Evolutionary conservation across 148 eudicot species (phyloP), one percentile per base, ranked within the genome.

Genomic region (Beta vulgaris): DNA sequence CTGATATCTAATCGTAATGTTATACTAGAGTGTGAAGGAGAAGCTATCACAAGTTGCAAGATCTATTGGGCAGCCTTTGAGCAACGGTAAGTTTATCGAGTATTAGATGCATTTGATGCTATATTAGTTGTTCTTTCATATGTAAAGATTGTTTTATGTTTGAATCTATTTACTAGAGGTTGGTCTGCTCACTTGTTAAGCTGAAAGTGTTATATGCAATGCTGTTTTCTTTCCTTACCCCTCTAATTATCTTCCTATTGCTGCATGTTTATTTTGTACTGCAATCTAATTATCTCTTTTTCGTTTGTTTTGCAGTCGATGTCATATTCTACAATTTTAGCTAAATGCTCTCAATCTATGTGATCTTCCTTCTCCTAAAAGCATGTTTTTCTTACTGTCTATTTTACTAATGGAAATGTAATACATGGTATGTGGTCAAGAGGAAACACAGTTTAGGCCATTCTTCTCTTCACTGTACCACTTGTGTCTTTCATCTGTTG

Each of bases 11-110:
- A 57, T 19, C 61, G 16, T 75, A 14, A 74, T 80, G 42, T 40
- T 26, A 46, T 74, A 25, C 67, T 88, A 92, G 97, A 83, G 75
- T 77, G 84, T 90, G 63, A 90, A 86, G 80, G 98, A 91, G 53
- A 91, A 87, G 76, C 51, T 91, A 82, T 77, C 48, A 76, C 93
- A 88, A 82, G 97, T 90, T 73, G 89, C 90, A 67, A 85, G 90
- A 49, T 85, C 97, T 31, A 76, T 83, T 70, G 91, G 89, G 53
- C 87, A 77, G 74, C 55, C 85, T 71, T 8, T 69, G 70, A 40
- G 88, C 43, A 83, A 70, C 63, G 86, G 96, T 94, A 84, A 70
- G 63, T 36, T 53, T 18, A 26, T 65, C 40, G 49, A 68, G 32
- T 29, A 36, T 68, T 39, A 25, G 34, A 9, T 72, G 72, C 21